Conservation (phyloP, 495 filamentous ascomycete species). For the Aspergillus saccharolyticus region DNA sequence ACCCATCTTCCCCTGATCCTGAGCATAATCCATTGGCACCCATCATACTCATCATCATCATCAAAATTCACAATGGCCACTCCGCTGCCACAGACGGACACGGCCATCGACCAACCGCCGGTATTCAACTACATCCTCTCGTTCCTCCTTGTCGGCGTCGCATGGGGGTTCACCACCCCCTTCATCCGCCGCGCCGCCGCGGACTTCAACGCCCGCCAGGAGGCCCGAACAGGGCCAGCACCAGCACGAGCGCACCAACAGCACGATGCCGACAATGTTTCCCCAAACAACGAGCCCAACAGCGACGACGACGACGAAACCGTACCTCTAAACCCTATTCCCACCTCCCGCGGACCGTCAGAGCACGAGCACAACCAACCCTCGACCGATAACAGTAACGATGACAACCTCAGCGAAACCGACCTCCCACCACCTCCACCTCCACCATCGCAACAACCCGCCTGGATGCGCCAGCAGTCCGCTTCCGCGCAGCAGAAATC, state of each 20-base stretch:
- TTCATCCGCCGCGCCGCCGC: conserved; percentile 57
- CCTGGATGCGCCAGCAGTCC: conserved; percentile 19
- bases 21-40: background rate
- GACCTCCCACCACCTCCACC: conserved; percentile 21
- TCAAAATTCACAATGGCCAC: conserved; percentile 20
- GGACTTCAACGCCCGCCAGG: conserved; percentile 51
- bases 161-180: conserved; percentile 67
- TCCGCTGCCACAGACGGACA: conserved; percentile 2
- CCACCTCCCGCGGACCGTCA: no score
- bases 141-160: conserved; percentile 85
- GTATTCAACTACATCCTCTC: conserved; percentile 75
- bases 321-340: background rate
- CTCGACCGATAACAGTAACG: background rate
- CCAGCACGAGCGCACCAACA: conserved; percentile 7
- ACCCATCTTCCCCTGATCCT: no score
- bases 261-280: conserved; percentile 14
- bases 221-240: conserved; percentile 15
- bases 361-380: background rate
- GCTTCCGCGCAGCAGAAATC: conserved; percentile 13
- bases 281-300: conserved; percentile 8
- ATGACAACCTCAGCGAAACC: conserved; percentile 14
- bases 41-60: conserved; percentile 23
- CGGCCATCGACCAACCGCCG: conserved; percentile 40
- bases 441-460: conserved; percentile 17
- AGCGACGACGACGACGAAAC: background rate